phyloP scores from a whole-genome alignment of 2,329 filamentous ascomycete genomes.

The Ceratocystis papillata region DNA sequence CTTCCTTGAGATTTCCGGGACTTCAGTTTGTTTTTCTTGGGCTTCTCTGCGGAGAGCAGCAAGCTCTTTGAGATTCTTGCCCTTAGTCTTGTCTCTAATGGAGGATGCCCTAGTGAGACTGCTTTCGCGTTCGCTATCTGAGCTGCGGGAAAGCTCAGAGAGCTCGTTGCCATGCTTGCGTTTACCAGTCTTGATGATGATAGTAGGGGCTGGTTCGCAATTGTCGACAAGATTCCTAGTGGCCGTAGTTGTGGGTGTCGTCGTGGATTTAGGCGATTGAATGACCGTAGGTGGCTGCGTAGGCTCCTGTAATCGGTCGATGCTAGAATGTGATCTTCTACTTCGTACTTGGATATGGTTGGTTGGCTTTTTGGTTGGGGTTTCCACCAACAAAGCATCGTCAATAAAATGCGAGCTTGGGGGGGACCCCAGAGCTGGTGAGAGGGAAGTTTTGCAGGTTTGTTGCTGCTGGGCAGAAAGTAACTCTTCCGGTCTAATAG shows the following conservation, averaged over 20 bases:
- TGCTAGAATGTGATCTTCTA: constrained; percentile 16
- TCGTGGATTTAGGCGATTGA: background rate
- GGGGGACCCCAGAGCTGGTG: constrained; percentile 58
- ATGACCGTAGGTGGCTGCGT: background rate
- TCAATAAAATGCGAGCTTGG: constrained; percentile 50
- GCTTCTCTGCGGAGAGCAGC: constrained; percentile 36
- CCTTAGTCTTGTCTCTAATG: constrained; percentile 29
- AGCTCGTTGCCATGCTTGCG: constrained; percentile 21
- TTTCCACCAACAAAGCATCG: constrained; percentile 33
- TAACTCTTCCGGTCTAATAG: constrained; percentile 15
- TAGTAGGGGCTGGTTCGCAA: background rate
- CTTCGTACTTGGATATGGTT: constrained; percentile 7
- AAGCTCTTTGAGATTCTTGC: constrained; percentile 40
- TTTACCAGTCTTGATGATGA: constrained; percentile 16
- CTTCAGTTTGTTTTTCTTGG: constrained; percentile 28
- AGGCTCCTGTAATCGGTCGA: background rate
- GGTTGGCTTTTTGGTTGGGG: constrained; percentile 19
- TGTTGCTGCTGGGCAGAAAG: constrained; percentile 28
- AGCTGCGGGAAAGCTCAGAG: background rate
- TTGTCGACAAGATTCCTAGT: constrained; percentile 4
- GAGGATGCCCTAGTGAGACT: constrained; percentile 17
- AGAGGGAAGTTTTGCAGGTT: constrained; percentile 42
- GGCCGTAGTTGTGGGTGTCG: background rate
- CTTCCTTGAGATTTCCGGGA: constrained; percentile 33
- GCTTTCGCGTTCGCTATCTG: constrained; percentile 18